Base-by-base conservation (phyloP, 1,284 basidiomycete genomes). In the Cryptococcus sp. region DNA sequence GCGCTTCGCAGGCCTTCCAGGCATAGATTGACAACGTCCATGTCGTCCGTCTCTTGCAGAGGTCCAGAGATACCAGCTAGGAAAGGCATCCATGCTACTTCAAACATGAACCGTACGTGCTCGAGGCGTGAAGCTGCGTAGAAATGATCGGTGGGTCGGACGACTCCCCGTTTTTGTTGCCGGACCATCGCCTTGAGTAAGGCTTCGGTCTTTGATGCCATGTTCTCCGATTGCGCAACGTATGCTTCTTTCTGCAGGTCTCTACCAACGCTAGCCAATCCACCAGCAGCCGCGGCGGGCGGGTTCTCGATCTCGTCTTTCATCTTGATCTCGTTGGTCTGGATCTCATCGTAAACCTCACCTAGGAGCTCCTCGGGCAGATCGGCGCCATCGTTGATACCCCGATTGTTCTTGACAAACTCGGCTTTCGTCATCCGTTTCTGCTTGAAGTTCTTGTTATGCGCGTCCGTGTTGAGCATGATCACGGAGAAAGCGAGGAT, bases 71-170 rank as follows among this genome's bases (percentile, higher is more conserved):
- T 82, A 5, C 93, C 93, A 7, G 94, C 94, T 17, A 98, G 83
- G 78, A 96, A 92, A 2, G 94, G 87, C 81, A 97, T 96, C 94
- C 94, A 98, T 15, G 92, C 93, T 19, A 96, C 92, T 78, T 97
- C 93, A 69, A 98, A 96, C 94, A 98, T 98, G 42, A 93, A 93
- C 38, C 87, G 85, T 58, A 96, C 93, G 74, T 98, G 94, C 62
- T 96, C 86, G 64, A 93, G 91, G 70, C 96, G 90, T 0, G 92
- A 95, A 0, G 94, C 94, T 65, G 90, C 91, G 80, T 93, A 95
- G 80, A 91, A 98, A 63, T 93, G 89, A 64, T 94, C 91, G 35
- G 82, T 85, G 10, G 81, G 79, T 72, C 85, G 86, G 23, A 69
- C 63, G 5, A 68, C 63, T 1, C 87, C 86, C 2, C 86, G 85